Base-by-base conservation (phyloP, 1,284 basidiomycete genomes). In the Vanrija humicola region DNA sequence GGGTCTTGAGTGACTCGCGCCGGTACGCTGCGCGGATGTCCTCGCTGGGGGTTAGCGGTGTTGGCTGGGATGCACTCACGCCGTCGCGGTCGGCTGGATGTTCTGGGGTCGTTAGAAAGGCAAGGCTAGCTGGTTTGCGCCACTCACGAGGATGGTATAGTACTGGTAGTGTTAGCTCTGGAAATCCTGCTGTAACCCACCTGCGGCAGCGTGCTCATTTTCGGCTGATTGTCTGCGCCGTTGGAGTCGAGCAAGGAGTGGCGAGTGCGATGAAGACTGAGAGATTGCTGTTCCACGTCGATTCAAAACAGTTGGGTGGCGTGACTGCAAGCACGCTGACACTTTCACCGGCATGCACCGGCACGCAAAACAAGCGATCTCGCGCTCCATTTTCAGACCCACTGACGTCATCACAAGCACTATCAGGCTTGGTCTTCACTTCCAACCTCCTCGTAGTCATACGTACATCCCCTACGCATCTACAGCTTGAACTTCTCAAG, bases 1-100 rank as follows among this genome's bases (percentile, higher is more conserved):
- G 93, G 4, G 89, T 90, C 76, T 87, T 88, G 63, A 61, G 64
- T 58, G 71, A 72, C 50, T 74, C 74, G 43, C 66, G 63, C 59
- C 74, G 73, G 63, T 78, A 78, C 6, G 77, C 77, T 18, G 64
- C 54, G 28, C 75, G 68, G 54, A 78, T 73, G 51, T 76, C 71
- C 43, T 77, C 75, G 5, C 69, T 72, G 58, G 6, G 16, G 19
- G 38, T 29, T 48, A 3, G 19, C 1, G 1, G 29, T 8, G 15
- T 23, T 5, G 21, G 21, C 10, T 15, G 6, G 18, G 38, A 18
- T 55, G 34, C 9, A 34, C 68, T 61, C 50, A 73, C 71, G 68
- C 61, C 12, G 73, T 74, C 6, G 72, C 69, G 12, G 64, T 64
- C 16, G 65, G 61, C 5, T 58, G 29, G 40, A 74, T 64, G 50